Evolutionary conservation across 768 basidiomycete genomes (phyloP).

Genomic region (Termitomyces heimii): DNA sequence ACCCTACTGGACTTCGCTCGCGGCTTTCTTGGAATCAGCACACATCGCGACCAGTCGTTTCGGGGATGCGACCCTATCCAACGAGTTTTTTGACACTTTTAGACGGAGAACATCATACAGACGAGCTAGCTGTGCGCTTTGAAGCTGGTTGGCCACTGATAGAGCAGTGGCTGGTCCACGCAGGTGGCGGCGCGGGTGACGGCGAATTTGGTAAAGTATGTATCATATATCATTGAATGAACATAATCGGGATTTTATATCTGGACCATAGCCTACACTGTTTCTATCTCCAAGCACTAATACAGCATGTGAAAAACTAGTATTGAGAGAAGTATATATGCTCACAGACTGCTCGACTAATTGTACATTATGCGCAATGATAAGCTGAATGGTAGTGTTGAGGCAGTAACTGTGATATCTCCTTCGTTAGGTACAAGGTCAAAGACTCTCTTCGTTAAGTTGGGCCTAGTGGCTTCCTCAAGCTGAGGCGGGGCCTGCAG

Average conservation of each 20-base stretch:
- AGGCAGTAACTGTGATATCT: slow-evolving; percentile 85
- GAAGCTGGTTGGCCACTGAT: slow-evolving; percentile 81
- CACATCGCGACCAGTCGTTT: slow-evolving; percentile 15
- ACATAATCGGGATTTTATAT: neutral
- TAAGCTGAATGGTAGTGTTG: slow-evolving; percentile 81
- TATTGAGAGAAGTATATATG: neutral
- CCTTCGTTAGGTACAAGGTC: slow-evolving; percentile 76
- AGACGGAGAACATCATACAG: slow-evolving; percentile 89
- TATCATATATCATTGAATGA: slow-evolving; percentile 76
- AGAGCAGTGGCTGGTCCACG: slow-evolving; percentile 59
- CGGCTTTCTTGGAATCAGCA: slow-evolving; percentile 11
- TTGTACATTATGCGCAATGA: slow-evolving; percentile 58
- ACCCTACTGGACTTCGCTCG: slow-evolving; percentile 8
- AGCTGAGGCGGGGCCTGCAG: slow-evolving; percentile 92
- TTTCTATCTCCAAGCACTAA: neutral
- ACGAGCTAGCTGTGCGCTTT: slow-evolving; percentile 82
- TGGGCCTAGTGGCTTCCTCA: slow-evolving; percentile 84
- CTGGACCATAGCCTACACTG: neutral
- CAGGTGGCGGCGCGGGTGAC: slow-evolving; percentile 57
- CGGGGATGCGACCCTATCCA: slow-evolving; percentile 35
- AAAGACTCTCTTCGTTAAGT: slow-evolving; percentile 79
- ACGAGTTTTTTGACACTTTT: slow-evolving; percentile 53
- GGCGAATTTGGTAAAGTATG: slow-evolving; percentile 69
- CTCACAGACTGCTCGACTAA: slow-evolving; percentile 3
- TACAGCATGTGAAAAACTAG: neutral